Evolutionary conservation across 441 rosid genomes (phyloP), one percentile per base, ranked within the genome.

Genomic region (Populus trichocarpa): DNA sequence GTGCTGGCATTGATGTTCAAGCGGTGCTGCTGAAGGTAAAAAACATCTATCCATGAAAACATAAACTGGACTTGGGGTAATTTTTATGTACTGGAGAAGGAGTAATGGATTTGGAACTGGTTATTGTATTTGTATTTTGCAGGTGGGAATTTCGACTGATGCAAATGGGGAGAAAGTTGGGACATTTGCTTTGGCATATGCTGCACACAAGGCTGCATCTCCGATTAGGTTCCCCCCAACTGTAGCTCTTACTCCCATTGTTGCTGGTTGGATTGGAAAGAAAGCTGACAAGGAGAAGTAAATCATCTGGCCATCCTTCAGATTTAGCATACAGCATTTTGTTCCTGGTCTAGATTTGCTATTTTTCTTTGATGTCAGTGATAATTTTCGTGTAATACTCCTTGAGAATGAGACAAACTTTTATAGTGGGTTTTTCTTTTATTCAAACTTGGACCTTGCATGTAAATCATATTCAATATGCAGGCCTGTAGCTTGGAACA

Each of bases 171-270:
- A 89, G 88, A 93, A 89, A 79, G 95, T 96, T 0, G 97, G 99
- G 8, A 88, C 97, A 10, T 88, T 93, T 84, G 97, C 97, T 40
- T 75, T 95, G 82, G 98, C 99, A 1, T 89, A 93, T 64, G 98
- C 97, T 20, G 98, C 99, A 0, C 99, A 95, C 76, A 95, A 95
- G 84, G 99, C 98, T 50, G 98, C 98, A 6, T 95, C 99, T n/a
- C 99, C 97, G 0, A 91, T 93, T 6, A 87, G 97, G 88, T 93
- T 93, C 81, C 95, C 98, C 0, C 98, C 98, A 4, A 92, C 97
- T 0, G 97, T 96, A 10, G 97, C 97, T 61, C 89, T 96, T 30
- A 96, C 97, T 76, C 99, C 98, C 46, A 86, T 91, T 42, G 99
- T 93, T 69, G 97, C 99, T 0, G 57, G 87, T 77, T 93, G 97